Evolutionary conservation across 495 filamentous ascomycete genomes (phyloP), one percentile per base, ranked within the genome.

Genomic region (Delitschia confertaspora): DNA sequence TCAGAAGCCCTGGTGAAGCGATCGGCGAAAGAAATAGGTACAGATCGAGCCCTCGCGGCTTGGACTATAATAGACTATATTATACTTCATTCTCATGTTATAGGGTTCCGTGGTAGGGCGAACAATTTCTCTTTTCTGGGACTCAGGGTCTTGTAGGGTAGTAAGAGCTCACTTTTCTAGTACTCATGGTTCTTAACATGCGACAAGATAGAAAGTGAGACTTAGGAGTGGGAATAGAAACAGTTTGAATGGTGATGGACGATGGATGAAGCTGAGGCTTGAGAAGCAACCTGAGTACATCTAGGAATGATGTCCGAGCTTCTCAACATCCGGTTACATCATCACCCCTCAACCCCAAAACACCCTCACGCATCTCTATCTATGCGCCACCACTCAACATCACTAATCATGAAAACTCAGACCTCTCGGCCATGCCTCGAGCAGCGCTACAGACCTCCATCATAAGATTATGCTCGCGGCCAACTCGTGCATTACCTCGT

Each of bases 281-380:
- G n/a, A n/a, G n/a, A n/a, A n/a, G n/a, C n/a, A n/a, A n/a, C n/a
- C n/a, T n/a, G n/a, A n/a, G n/a, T n/a, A n/a, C n/a, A 29, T 13
- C 7, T 7, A 29, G 26, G 7, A 29, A 29, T 29, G 26, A 29
- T 2, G n/a, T 31, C 38, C 38, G 38, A 7, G 23, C 23, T 26
- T 27, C 38, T n/a, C n/a, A n/a, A n/a, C n/a, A 26, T 22, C 23
- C 7, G 19, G 6, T 5, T 41, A 23, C 38, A 26, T 41, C 38
- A 41, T 41, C 21, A n/a, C 23, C 17, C 14, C 21, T 23, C 38
- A 31, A 6, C 38, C 19, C 23, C 26, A 13, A 29, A 29, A 7
- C 13, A 29, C 13, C 7, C 7, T 29, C 7, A 39, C 18, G n/a
- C 3, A 13, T 6, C 3, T 25, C n/a, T 14, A 24, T 26, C 16